phyloP scores from a whole-genome alignment of 306 rosid species.

The Adenanthera pavonina region DNA sequence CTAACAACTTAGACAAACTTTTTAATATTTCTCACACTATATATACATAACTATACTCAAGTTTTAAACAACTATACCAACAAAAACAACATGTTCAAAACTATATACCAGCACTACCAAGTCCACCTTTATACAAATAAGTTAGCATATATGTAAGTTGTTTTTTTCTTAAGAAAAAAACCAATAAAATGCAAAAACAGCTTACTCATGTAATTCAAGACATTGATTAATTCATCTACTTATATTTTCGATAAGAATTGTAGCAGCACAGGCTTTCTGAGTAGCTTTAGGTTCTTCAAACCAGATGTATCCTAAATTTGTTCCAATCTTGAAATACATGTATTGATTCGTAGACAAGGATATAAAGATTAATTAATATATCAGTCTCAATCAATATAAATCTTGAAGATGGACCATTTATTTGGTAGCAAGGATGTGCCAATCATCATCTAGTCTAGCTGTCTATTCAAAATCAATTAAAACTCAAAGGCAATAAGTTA shows the following conservation, averaged over 20 bases:
- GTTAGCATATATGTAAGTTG: too few relatives aligned
- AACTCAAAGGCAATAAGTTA: not conserved
- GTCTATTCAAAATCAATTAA: not conserved
- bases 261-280: constrained; percentile 93
- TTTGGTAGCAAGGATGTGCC: not conserved
- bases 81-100: too few relatives aligned
- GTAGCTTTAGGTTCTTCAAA: constrained; percentile 79
- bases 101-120: too few relatives aligned
- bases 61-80: too few relatives aligned
- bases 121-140: too few relatives aligned
- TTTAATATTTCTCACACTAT: too few relatives aligned
- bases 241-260: constrained; percentile 73
- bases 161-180: too few relatives aligned
- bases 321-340: constrained; percentile 86
- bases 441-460: too few relatives aligned
- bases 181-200: not conserved
- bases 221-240: constrained; percentile 11
- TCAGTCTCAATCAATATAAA: not conserved
- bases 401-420: not conserved
- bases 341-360: constrained; percentile 48
- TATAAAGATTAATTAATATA: not conserved
- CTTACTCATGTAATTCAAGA: not conserved
- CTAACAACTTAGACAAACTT: too few relatives aligned
- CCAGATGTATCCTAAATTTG: constrained; percentile 71
- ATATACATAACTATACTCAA: too few relatives aligned